Evolutionary conservation across 345 rosid species (phyloP), one percentile per base, ranked within the genome.

Genomic region (Corchorus olitorius): DNA sequence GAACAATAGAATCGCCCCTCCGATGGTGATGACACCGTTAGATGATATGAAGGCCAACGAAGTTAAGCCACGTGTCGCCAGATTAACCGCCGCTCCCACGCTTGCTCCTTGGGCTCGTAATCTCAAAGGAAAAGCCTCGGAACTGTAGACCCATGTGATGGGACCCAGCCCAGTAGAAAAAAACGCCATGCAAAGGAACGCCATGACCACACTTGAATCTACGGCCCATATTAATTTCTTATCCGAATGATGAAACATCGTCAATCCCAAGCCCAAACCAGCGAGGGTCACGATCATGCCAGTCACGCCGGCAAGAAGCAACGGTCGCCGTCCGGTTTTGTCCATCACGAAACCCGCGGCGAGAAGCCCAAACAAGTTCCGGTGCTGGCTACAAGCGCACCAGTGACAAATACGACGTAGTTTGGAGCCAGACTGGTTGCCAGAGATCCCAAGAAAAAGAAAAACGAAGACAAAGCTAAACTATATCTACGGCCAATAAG

Each of bases 401-500:
- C 92, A 0, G 81, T 85, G 83, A 90, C 58, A n/a, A 88, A 90
- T 45, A 83, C 71, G 0, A 65, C 50, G 64, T 61, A 90, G 20
- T 85, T 76, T 14, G 88, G 84, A 0, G 89, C 92, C 0, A 88
- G 52, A n/a, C 90, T 86, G 89, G 76, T 88, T 0, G 87, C 69
- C 20, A 85, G 61, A 4, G 92, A 90, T 1, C 92, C 94, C 0
- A 80, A 4, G 14, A 85, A 70, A 79, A 90, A 90, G 6, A 82
- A 77, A 43, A 82, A 12, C 0, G 90, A 84, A 0, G 92, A 86
- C 2, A 88, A 50, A 11, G 78, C 80, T 14, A 90, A 85, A 0
- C 90, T 85, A 78, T 85, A 88, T 4, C 84, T 85, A 70, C 92
- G 61, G 72, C 94, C 94, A 0, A 90, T 88, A 39, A 27, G 74